Evolutionary conservation across 495 filamentous ascomycete species (phyloP).

Genomic region (Staphylotrichum longicolle): DNA sequence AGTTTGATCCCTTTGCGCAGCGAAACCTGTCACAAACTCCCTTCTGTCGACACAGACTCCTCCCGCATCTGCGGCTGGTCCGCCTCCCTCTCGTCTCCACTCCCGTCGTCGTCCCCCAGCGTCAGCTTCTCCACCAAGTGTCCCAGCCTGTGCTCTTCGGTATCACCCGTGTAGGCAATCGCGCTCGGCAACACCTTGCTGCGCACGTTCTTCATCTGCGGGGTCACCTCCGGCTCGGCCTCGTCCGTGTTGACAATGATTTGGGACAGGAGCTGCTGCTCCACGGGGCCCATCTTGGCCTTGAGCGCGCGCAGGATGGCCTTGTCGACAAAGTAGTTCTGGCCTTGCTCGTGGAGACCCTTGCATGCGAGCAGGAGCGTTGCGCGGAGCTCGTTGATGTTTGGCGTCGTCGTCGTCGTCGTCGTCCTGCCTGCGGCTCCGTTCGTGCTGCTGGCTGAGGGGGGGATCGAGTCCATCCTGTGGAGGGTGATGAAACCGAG

Average conservation of each 20-base stretch:
- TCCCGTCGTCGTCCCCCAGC: background rate
- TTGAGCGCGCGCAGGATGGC: background rate
- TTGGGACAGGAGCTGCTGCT: background rate
- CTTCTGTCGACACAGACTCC: no score
- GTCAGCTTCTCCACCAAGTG: background rate
- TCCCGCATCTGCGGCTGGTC: no score
- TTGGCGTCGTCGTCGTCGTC: background rate
- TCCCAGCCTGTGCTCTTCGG: background rate
- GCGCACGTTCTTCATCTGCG: background rate
- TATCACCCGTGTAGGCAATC: background rate
- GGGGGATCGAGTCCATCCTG: background rate
- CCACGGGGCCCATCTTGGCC: background rate
- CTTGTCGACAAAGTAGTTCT: background rate
- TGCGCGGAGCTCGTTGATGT: background rate
- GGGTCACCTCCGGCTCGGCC: background rate
- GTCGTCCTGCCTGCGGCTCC: background rate
- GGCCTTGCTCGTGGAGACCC: background rate
- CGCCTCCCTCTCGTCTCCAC: background rate
- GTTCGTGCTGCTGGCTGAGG: background rate
- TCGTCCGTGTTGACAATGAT: background rate
- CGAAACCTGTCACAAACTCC: no score
- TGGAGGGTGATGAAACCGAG: background rate
- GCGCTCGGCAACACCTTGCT: background rate
- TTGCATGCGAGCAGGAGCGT: background rate
- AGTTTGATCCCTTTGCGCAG: no score